Evolutionary conservation across 2,329 filamentous ascomycete species (phyloP).

Genomic region (Colletotrichum cereale): DNA sequence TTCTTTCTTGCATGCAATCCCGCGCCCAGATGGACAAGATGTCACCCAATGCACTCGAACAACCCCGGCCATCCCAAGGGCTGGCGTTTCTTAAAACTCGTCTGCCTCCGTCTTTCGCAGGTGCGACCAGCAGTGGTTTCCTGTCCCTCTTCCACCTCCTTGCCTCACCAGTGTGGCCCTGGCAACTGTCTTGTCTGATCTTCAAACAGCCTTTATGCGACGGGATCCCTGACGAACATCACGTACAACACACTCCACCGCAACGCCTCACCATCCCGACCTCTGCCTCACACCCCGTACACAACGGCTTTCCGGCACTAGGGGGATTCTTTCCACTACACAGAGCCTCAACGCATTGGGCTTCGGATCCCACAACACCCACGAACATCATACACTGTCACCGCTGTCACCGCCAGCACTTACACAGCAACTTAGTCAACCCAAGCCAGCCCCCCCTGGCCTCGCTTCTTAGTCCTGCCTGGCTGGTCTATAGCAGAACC

Average conservation of each 20-base stretch:
- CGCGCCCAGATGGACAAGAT: constrained; percentile 21
- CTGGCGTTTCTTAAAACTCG: constrained; percentile 43
- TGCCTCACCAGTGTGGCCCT: constrained; percentile 44
- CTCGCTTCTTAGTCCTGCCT: constrained; percentile 25
- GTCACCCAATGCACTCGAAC: not conserved
- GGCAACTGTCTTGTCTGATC: constrained; percentile 52
- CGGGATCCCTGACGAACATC: constrained; percentile 41
- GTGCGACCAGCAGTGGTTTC: constrained; percentile 24
- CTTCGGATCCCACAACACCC: constrained; percentile 24
- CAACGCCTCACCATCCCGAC: constrained; percentile 38
- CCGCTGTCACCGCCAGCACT: not conserved
- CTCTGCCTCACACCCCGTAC: constrained; percentile 28
- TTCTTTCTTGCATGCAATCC: constrained; percentile 37
- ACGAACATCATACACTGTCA: constrained; percentile 19
- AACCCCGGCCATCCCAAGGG: constrained; percentile 21
- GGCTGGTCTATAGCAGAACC: constrained; percentile 37
- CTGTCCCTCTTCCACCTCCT: constrained; percentile 48
- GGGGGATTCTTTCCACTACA: constrained; percentile 18
- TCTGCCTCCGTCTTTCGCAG: constrained; percentile 47
- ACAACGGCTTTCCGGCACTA: constrained; percentile 38
- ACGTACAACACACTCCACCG: constrained; percentile 38
- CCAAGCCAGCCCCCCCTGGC: constrained; percentile 16
- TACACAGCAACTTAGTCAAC: constrained; percentile 15
- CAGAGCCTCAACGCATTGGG: constrained; percentile 40
- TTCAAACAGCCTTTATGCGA: constrained; percentile 50